These are phyloP conservation scores for Leccinum obscurum DNA, from an alignment of 768 basidiomycete genomes.

Conservation along the genomic window DNA sequence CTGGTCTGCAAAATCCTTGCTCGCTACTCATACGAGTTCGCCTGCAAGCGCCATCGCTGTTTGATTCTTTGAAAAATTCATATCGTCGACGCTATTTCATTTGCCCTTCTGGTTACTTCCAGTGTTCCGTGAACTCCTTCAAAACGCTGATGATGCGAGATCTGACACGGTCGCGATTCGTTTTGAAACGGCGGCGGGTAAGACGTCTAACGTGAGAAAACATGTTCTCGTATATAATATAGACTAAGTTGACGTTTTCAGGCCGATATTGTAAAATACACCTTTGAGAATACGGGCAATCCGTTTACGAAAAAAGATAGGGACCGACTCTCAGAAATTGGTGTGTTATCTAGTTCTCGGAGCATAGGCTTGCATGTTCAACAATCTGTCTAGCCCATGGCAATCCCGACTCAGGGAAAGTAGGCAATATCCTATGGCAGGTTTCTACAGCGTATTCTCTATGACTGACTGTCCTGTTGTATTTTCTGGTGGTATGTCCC, in stretches of 20 bases:
- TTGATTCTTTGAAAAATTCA: not conserved
- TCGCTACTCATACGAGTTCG: slow-evolving; percentile 91
- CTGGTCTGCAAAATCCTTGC: slow-evolving; percentile 94
- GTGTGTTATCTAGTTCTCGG: slow-evolving; percentile 37
- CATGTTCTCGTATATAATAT: too few species aligned
- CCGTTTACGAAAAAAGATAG: slow-evolving; percentile 84
- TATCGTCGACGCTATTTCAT: not conserved
- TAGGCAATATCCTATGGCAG: slow-evolving; percentile 51
- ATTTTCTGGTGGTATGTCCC: slow-evolving; percentile 58
- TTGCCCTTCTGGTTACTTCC: not conserved
- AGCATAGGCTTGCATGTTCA: not conserved
- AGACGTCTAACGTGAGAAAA: too few species aligned
- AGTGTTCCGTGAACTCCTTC: slow-evolving; percentile 41
- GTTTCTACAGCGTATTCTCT: slow-evolving; percentile 77
- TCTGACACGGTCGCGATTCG: slow-evolving; percentile 71
- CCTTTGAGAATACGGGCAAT: slow-evolving; percentile 51
- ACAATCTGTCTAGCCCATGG: slow-evolving; percentile 62
- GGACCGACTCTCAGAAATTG: slow-evolving; percentile 87
- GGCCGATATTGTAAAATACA: not conserved
- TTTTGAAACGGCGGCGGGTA: slow-evolving; percentile 59
- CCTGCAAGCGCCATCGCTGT: slow-evolving; percentile 40
- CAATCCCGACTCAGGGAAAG: slow-evolving; percentile 92
- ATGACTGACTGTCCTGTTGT: slow-evolving; percentile 79
- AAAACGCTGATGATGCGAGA: slow-evolving; percentile 30
- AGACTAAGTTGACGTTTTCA: slow-evolving; percentile 21